Conservation (phyloP, 768 basidiomycete genomes). For the Phlebiopsis flavidoalba region DNA sequence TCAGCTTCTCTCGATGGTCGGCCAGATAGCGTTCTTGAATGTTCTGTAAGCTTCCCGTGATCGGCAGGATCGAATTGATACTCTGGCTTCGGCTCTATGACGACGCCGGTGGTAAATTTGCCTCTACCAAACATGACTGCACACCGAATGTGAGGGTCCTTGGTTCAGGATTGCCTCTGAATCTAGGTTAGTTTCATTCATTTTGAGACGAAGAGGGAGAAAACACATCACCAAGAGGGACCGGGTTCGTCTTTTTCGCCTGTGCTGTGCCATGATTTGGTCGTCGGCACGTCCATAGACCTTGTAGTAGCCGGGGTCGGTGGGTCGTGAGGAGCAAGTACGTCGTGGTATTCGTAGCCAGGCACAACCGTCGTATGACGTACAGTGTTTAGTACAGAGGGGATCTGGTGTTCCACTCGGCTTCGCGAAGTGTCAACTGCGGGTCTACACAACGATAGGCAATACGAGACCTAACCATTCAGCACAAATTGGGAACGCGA, state of each 20-base stretch:
- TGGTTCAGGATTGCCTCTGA: constrained; percentile 34
- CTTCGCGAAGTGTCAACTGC: not conserved
- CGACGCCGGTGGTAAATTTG: constrained; percentile 25
- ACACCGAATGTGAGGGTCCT: constrained; percentile 24
- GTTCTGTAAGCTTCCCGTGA: constrained; percentile 14
- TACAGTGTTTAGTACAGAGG: constrained; percentile 28
- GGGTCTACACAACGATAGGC: not conserved
- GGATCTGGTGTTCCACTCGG: constrained; percentile 4
- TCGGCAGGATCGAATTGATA: constrained; percentile 22
- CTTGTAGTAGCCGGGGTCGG: constrained; percentile 29
- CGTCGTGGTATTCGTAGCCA: constrained; percentile 36
- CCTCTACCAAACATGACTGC: constrained; percentile 32
- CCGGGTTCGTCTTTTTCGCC: constrained; percentile 31
- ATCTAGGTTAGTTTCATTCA: not conserved
- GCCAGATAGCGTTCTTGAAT: constrained; percentile 24
- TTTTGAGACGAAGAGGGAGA: not conserved
- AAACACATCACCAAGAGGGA: constrained; percentile 21
- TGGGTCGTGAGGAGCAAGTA: constrained; percentile 37
- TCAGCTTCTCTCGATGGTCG: constrained; percentile 35
- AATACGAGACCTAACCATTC: constrained; percentile 1
- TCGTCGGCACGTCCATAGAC: constrained; percentile 40
- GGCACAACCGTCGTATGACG: constrained; percentile 23
- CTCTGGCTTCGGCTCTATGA: constrained; percentile 26
- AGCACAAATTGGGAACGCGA: not conserved
- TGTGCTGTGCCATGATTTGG: constrained; percentile 34